phyloP scores from a whole-genome alignment of 2,329 filamentous ascomycete genomes.

The Apiospora aurea region DNA sequence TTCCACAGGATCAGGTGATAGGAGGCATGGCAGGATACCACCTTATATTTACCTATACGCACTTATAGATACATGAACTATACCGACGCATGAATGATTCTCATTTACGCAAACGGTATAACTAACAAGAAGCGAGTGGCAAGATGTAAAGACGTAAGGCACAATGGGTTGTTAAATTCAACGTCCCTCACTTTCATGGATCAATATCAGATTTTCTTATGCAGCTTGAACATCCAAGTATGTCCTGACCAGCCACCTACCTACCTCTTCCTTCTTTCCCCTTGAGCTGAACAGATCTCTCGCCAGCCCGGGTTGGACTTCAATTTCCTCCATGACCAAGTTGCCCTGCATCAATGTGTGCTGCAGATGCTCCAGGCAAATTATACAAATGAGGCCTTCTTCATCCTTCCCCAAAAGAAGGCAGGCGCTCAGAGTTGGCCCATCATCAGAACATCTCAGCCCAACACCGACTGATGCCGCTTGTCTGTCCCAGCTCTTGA shows the following conservation, averaged over 20 bases:
- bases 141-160: background rate
- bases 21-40: background rate
- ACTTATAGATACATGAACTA: background rate
- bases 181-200: background rate
- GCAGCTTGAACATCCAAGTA: background rate
- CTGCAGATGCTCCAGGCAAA: background rate
- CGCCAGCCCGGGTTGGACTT: background rate
- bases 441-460: background rate
- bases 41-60: no score
- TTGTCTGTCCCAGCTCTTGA: background rate
- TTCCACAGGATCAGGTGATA: background rate
- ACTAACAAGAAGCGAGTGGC: background rate
- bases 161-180: background rate
- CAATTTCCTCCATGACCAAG: background rate
- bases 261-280: background rate
- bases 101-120: background rate
- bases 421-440: background rate
- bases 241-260: background rate
- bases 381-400: background rate
- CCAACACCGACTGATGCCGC: background rate
- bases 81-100: no score
- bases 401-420: background rate
- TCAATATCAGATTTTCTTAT: background rate
- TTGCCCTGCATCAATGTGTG: background rate
- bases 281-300: background rate